Conservation (phyloP, 129 eudicot species). For the Oenanthe sinensis region DNA sequence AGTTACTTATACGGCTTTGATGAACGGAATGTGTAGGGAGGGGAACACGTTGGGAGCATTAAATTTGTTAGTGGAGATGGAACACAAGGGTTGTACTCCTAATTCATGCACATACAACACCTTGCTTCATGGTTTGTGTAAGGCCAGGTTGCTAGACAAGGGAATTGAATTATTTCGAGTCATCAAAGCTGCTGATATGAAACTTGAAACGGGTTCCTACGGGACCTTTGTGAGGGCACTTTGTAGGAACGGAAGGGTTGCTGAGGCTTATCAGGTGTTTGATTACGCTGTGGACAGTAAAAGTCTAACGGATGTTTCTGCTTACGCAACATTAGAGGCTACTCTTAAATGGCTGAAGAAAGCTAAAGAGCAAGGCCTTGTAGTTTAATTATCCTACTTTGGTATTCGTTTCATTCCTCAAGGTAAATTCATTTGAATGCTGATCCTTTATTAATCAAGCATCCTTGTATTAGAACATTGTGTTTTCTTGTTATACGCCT, state of each 20-base stretch:
- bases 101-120: constrained; percentile 87
- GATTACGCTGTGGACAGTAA: constrained; percentile 91
- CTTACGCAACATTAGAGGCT: constrained; percentile 71
- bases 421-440: neutral
- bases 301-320: constrained; percentile 70
- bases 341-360: constrained; percentile 88
- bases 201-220: constrained; percentile 74
- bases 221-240: constrained; percentile 77
- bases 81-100: constrained; percentile 61
- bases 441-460: neutral
- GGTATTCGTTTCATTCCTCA: constrained; percentile 15
- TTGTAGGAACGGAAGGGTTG: constrained; percentile 67
- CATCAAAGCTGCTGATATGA: constrained; percentile 59
- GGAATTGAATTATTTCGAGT: constrained; percentile 50
- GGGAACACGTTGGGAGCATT: constrained; percentile 70
- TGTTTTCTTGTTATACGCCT: neutral
- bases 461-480: neutral
- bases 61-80: constrained; percentile 67
- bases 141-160: constrained; percentile 52
- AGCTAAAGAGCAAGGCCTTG: constrained; percentile 87
- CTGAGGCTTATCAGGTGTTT: constrained; percentile 89
- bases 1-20: constrained; percentile 83
- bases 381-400: constrained; percentile 26
- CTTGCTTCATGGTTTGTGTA: constrained; percentile 85
- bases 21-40: constrained; percentile 93